A percentile compares a stretch with the other conserved stretches of the same genome.
phyloP scores from a whole-genome alignment of 495 filamentous ascomycete species.

The Daldinia decipiens region DNA sequence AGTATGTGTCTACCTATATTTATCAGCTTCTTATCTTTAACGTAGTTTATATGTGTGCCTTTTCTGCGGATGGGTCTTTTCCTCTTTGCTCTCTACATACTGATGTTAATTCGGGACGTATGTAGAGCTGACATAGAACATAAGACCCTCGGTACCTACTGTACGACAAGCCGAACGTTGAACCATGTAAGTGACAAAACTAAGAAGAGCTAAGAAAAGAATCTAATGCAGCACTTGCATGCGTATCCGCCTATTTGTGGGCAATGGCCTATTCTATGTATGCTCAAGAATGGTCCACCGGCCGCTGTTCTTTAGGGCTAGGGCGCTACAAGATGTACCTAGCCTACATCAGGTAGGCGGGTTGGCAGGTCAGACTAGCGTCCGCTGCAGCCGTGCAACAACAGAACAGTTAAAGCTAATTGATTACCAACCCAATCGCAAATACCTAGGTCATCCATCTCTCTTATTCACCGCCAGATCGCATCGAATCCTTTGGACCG shows the following conservation, averaged over 20 bases:
- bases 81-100: no score
- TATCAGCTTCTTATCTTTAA: no score
- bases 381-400: constrained; percentile 1
- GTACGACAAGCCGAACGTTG: background rate
- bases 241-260: constrained; percentile 34
- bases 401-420: constrained; percentile 30
- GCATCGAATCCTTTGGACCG: constrained; percentile 42
- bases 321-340: background rate
- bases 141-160: background rate
- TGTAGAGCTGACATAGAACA: background rate
- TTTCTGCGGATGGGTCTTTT: no score
- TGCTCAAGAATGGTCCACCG: constrained; percentile 1
- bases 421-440: constrained; percentile 40
- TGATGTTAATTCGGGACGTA: background rate
- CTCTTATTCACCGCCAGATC: constrained; percentile 45
- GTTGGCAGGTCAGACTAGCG: background rate
- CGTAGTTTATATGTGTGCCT: no score
- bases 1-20: no score
- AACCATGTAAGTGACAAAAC: constrained; percentile 5
- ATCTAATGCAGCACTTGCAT: constrained; percentile 46
- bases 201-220: constrained; percentile 24
- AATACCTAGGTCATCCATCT: constrained; percentile 24
- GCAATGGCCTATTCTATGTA: background rate
- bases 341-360: no score
- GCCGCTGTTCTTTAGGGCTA: constrained; percentile 5